Percentiles rank a stretch among this genome's conserved stretches.
Conservation (phyloP, 1,284 basidiomycete species). For the Pseudozyma sp. region DNA sequence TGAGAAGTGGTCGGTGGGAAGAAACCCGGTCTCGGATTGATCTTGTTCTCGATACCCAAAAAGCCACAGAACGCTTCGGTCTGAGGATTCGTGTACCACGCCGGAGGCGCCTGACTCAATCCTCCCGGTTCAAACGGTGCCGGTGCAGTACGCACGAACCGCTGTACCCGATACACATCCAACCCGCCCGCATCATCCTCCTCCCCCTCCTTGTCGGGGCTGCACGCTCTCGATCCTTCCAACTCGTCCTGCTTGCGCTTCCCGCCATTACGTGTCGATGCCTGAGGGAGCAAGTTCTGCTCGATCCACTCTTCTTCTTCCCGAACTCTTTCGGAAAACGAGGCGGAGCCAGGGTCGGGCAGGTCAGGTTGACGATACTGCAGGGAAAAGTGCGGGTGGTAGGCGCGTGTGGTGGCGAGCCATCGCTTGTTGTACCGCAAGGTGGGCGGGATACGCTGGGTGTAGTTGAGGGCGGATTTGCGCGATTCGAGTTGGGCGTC, state of each 20-base stretch:
- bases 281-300: conserved; percentile 76
- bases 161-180: conserved; percentile 44
- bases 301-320: conserved; percentile 72
- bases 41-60: conserved; percentile 79
- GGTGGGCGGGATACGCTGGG: conserved; percentile 64
- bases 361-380: conserved; percentile 71
- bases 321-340: conserved; percentile 54
- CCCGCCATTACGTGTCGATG: conserved; percentile 54
- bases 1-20: neutral
- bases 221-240: conserved; percentile 8
- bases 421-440: conserved; percentile 81
- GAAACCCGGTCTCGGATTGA: conserved; percentile 28
- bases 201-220: neutral
- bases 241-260: conserved; percentile 70
- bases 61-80: conserved; percentile 86
- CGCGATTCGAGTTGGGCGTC: conserved; percentile 32
- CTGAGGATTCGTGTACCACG: conserved; percentile 88
- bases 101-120: conserved; percentile 67
- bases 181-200: conserved; percentile 15
- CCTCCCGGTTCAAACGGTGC: conserved; percentile 71
- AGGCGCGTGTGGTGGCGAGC: conserved; percentile 90
- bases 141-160: conserved; percentile 59
- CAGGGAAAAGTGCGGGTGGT: conserved; percentile 81
- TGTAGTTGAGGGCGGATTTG: conserved; percentile 13
- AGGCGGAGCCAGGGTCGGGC: conserved; percentile 76